Evolutionary conservation across 2,329 filamentous ascomycete genomes (phyloP).

Genomic region (Sporothrix globosa): DNA sequence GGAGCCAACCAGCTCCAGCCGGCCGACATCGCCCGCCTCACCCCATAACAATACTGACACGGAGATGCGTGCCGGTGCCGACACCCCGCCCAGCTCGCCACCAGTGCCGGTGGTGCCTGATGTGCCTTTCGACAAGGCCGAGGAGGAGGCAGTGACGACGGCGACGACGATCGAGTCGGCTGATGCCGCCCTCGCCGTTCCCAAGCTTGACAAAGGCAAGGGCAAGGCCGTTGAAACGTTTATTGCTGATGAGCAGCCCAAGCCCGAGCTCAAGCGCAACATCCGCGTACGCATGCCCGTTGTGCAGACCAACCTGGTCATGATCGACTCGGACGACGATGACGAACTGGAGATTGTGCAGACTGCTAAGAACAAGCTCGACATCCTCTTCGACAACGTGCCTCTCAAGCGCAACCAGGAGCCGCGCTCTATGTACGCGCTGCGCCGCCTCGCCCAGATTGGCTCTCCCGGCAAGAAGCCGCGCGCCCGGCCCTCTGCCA

Average conservation of each 20-base stretch:
- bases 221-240: conserved; percentile 47
- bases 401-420: conserved; percentile 67
- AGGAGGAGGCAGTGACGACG: not conserved
- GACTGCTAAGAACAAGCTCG: conserved; percentile 55
- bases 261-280: conserved; percentile 49
- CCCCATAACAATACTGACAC: conserved; percentile 55
- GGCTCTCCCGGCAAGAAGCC: conserved; percentile 58
- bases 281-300: conserved; percentile 53
- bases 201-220: conserved; percentile 7
- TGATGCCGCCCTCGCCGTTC: not conserved
- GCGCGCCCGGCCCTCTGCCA: conserved; percentile 31
- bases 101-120: conserved; percentile 40
- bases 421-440: conserved; percentile 63
- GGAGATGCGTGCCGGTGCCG: conserved; percentile 40
- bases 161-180: not conserved
- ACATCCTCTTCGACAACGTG: conserved; percentile 70
- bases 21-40: conserved; percentile 53
- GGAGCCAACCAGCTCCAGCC: conserved; percentile 59
- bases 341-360: conserved; percentile 67
- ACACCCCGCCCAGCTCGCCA: conserved; percentile 74
- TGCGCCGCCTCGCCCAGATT: conserved; percentile 76
- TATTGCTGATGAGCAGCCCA: conserved; percentile 35
- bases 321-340: conserved; percentile 49
- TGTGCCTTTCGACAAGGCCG: not conserved
- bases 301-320: conserved; percentile 45